Percentiles rank a stretch among this genome's conserved stretches.
phyloP scores from a whole-genome alignment of 2,329 filamentous ascomycete species.

The Cercospora sp. region DNA sequence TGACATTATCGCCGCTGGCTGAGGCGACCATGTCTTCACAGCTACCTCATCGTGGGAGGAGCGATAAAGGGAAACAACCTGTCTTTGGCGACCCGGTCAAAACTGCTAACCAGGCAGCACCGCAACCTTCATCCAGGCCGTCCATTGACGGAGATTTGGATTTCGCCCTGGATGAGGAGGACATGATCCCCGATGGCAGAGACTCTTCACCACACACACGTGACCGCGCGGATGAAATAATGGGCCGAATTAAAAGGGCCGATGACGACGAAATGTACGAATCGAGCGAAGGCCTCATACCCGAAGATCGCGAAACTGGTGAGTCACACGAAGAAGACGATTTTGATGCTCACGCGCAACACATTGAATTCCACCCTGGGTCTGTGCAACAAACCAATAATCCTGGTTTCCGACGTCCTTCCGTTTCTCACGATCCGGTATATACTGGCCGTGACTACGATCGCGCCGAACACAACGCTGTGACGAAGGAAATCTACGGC shows the following conservation, averaged over 20 bases:
- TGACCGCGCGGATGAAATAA: conserved; percentile 21
- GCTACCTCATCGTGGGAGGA: neutral
- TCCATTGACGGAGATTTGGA: conserved; percentile 35
- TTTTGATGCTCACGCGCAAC: conserved; percentile 23
- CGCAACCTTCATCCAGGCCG: conserved; percentile 11
- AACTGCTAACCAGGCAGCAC: neutral
- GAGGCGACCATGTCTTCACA: conserved; percentile 13
- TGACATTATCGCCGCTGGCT: conserved; percentile 9
- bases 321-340: conserved; percentile 21
- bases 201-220: conserved; percentile 4
- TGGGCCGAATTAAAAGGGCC: conserved; percentile 18
- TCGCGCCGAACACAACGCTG: conserved; percentile 27
- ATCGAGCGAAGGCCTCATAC: conserved; percentile 23
- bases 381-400: conserved; percentile 36
- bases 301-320: conserved; percentile 16
- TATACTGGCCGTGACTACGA: conserved; percentile 31
- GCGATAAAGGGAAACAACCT: conserved; percentile 4
- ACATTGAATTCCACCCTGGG: conserved; percentile 31
- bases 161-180: conserved; percentile 35
- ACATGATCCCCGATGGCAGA: conserved; percentile 9
- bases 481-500: conserved; percentile 33
- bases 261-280: conserved; percentile 27
- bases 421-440: conserved; percentile 35
- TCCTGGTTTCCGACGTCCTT: conserved; percentile 40
- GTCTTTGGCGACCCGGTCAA: neutral